Conservation (phyloP, 2,329 filamentous ascomycete species). For the Metarhizium guizhouense region DNA sequence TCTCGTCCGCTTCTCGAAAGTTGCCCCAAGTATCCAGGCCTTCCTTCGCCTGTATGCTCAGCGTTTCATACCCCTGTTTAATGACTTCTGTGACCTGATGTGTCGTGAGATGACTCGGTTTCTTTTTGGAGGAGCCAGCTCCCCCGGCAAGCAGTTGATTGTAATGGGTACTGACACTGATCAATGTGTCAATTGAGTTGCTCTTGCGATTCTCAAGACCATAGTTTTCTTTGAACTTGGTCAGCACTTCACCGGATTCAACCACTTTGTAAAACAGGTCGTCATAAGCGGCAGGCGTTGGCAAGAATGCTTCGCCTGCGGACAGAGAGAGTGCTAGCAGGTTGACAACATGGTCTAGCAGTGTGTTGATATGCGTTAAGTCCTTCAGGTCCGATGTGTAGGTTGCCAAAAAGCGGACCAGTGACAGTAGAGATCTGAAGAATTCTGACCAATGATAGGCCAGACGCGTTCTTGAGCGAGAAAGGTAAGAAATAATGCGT, state of each 20-base stretch:
- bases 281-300: constrained; percentile 79
- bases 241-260: constrained; percentile 75
- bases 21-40: constrained; percentile 78
- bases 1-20: constrained; percentile 81
- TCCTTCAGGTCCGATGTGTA: constrained; percentile 71
- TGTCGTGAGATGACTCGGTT: constrained; percentile 65
- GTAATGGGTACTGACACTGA: constrained; percentile 79
- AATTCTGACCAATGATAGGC: constrained; percentile 92
- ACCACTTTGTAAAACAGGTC: constrained; percentile 98
- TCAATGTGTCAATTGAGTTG: constrained; percentile 74
- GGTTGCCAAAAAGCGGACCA: constrained; percentile 82
- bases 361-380: constrained; percentile 57
- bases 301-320: constrained; percentile 82
- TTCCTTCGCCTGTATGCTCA: constrained; percentile 84
- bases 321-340: constrained; percentile 77
- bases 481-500: constrained; percentile 75
- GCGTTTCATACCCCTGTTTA: constrained; percentile 90
- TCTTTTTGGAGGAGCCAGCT: constrained; percentile 28
- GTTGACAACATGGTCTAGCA: constrained; percentile 73
- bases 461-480: constrained; percentile 71
- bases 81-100: constrained; percentile 83
- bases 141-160: constrained; percentile 65
- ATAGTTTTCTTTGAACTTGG: constrained; percentile 76
- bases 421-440: constrained; percentile 78
- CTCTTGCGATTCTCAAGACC: constrained; percentile 45